Evolutionary conservation across 495 filamentous ascomycete species (phyloP).

Genomic region (Lasiosphaeris hirsuta): DNA sequence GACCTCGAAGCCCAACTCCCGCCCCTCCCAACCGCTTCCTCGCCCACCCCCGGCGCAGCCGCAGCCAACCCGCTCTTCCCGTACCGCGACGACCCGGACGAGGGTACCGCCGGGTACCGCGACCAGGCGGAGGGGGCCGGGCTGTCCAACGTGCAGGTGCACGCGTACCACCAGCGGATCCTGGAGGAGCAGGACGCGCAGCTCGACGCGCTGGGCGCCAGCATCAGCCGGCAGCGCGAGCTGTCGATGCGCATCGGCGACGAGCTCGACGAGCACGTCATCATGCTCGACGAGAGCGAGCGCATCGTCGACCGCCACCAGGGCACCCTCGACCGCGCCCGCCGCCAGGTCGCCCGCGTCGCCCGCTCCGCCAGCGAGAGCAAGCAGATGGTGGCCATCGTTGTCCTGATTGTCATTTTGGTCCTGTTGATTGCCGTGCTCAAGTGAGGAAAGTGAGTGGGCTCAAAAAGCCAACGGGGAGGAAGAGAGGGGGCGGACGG

Average conservation of each 20-base stretch:
- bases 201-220: slow-evolving; percentile 78
- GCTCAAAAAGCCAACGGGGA: no score
- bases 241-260: slow-evolving; percentile 94
- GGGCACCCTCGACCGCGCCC: slow-evolving; percentile 67
- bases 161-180: slow-evolving; percentile 75
- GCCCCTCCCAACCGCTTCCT: slow-evolving; percentile 34
- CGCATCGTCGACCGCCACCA: slow-evolving; percentile 77
- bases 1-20: slow-evolving; percentile 44
- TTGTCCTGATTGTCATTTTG: slow-evolving; percentile 70
- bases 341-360: slow-evolving; percentile 64
- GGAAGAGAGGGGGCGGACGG: neutral
- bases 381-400: slow-evolving; percentile 74
- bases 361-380: slow-evolving; percentile 72
- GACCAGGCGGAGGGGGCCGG: slow-evolving; percentile 30
- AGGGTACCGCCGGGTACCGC: slow-evolving; percentile 52
- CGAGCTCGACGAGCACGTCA: slow-evolving; percentile 86
- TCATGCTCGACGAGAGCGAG: slow-evolving; percentile 86
- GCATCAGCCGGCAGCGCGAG: slow-evolving; percentile 88
- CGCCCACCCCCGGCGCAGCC: slow-evolving; percentile 19
- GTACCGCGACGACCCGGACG: slow-evolving; percentile 52
- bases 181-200: slow-evolving; percentile 87
- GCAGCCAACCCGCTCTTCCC: slow-evolving; percentile 52
- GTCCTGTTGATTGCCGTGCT: slow-evolving; percentile 74
- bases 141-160: slow-evolving; percentile 80
- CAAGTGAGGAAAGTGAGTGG: slow-evolving; percentile 49